phyloP scores from a whole-genome alignment of 2,329 filamentous ascomycete species.

The Aspergillus fischeri region DNA sequence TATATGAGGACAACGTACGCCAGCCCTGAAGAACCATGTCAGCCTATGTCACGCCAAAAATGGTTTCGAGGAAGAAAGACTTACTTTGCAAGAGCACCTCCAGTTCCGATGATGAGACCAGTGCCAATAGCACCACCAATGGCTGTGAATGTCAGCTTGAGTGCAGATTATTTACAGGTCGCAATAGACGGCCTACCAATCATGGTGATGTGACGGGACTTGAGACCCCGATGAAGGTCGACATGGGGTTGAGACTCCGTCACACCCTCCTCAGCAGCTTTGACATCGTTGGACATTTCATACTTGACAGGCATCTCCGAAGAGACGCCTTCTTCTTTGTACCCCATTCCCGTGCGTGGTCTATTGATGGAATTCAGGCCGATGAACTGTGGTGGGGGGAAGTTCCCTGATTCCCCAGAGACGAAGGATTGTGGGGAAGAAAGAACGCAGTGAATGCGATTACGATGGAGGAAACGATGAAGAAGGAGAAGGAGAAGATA shows the following conservation, averaged over 20 bases:
- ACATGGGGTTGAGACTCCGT: constrained; percentile 24
- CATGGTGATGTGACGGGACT: constrained; percentile 41
- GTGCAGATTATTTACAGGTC: not conserved
- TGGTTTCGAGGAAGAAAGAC: constrained; percentile 3
- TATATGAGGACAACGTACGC: constrained; percentile 25
- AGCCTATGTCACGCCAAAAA: constrained; percentile 3
- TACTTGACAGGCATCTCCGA: constrained; percentile 14
- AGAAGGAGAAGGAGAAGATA: not conserved
- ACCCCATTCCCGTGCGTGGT: constrained; percentile 2
- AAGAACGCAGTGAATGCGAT: not conserved
- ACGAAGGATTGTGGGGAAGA: not conserved
- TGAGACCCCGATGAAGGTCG: constrained; percentile 40
- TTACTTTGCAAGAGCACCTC: constrained; percentile 35
- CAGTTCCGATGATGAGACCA: constrained; percentile 40
- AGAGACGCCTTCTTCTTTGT: constrained; percentile 21
- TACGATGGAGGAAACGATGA: not conserved
- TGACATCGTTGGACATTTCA: constrained; percentile 15
- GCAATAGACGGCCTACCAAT: constrained; percentile 26
- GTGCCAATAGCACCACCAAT: constrained; percentile 44
- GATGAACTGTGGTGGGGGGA: not conserved
- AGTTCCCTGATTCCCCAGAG: not conserved
- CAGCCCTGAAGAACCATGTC: constrained; percentile 25
- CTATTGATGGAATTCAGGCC: not conserved
- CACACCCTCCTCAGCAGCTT: constrained; percentile 19
- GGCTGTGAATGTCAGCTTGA: constrained; percentile 21